A percentile compares a stretch with the other conserved stretches of the same genome.
phyloP scores from a whole-genome alignment of 495 filamentous ascomycete species.

The Penicillium psychrofluorescens region DNA sequence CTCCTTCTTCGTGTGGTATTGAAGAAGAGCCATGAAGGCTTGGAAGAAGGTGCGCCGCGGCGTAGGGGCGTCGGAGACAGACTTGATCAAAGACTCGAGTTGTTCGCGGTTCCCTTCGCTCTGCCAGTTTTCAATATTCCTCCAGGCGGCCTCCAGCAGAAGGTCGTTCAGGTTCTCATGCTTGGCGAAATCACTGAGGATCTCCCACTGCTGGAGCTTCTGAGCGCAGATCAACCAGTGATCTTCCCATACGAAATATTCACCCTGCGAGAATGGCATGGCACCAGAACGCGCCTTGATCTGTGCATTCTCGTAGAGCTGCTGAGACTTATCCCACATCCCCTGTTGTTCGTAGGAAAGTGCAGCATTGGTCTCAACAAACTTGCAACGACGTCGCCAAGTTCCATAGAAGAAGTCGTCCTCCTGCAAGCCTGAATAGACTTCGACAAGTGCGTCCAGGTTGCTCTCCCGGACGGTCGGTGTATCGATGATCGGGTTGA shows the following conservation, averaged over 20 bases:
- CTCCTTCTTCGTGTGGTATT: constrained; percentile 85
- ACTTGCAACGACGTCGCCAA: constrained; percentile 91
- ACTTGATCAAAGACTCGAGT: constrained; percentile 84
- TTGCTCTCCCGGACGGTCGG: constrained; percentile 81
- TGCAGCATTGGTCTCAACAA: constrained; percentile 92
- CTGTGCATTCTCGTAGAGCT: constrained; percentile 91
- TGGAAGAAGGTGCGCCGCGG: constrained; percentile 92
- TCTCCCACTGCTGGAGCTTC: constrained; percentile 98
- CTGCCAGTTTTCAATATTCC: constrained; percentile 87
- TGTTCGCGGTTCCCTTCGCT: constrained; percentile 77
- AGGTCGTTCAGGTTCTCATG: constrained; percentile 98
- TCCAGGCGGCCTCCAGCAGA: constrained; percentile 91
- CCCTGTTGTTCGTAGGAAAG: constrained; percentile 97
- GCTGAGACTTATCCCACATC: constrained; percentile 98
- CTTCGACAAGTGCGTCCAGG: constrained; percentile 83
- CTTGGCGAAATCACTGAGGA: constrained; percentile 94
- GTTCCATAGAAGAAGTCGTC: constrained; percentile 97
- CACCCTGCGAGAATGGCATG: constrained; percentile 88
- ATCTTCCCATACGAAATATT: constrained; percentile 99
- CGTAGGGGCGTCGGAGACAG: constrained; percentile 93
- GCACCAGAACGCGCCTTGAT: constrained; percentile 92
- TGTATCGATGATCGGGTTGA: constrained; percentile 79
- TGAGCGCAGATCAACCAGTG: constrained; percentile 97
- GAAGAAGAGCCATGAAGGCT: constrained; percentile 92
- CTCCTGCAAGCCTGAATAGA: constrained; percentile 83